Percentiles rank a stretch among this genome's conserved stretches.
Evolutionary conservation across 805 yeast genomes (phyloP).

Genomic region (Danielia reshetovae): DNA sequence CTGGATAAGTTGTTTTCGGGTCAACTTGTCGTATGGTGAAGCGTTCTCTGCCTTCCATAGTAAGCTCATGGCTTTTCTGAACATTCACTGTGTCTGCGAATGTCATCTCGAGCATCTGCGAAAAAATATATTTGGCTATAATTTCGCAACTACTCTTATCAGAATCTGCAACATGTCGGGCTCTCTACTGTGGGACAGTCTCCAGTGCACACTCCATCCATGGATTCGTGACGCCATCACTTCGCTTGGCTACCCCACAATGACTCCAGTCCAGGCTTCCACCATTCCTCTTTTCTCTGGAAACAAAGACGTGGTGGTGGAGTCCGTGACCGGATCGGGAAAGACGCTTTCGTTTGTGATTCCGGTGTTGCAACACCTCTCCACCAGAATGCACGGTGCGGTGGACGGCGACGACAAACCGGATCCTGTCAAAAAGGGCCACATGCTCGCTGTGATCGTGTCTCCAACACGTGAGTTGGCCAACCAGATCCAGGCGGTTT

Average conservation of each 20-base stretch:
- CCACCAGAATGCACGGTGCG: constrained; percentile 23
- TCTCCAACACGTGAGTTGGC: constrained; percentile 75
- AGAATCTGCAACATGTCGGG: constrained; percentile 3
- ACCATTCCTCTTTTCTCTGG: constrained; percentile 79
- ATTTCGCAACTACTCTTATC: not conserved
- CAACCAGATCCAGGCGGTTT: constrained; percentile 65
- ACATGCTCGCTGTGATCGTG: constrained; percentile 65
- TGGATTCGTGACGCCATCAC: constrained; percentile 71
- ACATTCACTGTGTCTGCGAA: constrained; percentile 16
- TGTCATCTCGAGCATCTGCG: constrained; percentile 4
- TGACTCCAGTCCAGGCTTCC: constrained; percentile 98
- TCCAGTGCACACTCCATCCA: constrained; percentile 52
- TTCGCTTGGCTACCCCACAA: constrained; percentile 69
- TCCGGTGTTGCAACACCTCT: constrained; percentile 72
- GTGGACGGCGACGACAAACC: constrained; percentile 14
- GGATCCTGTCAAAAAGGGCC: constrained; percentile 51
- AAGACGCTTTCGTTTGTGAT: constrained; percentile 87
- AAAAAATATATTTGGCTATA: not conserved
- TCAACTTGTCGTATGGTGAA: constrained; percentile 51
- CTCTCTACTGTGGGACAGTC: constrained; percentile 59
- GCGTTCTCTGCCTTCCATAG: constrained; percentile 18
- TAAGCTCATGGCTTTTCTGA: constrained; percentile 22
- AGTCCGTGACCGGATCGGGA: constrained; percentile 98
- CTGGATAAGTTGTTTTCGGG: constrained; percentile 58
- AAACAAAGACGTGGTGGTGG: constrained; percentile 93